phyloP scores from a whole-genome alignment of 192 early-diverging fungal species.

The Radiomyces spectabilis region DNA sequence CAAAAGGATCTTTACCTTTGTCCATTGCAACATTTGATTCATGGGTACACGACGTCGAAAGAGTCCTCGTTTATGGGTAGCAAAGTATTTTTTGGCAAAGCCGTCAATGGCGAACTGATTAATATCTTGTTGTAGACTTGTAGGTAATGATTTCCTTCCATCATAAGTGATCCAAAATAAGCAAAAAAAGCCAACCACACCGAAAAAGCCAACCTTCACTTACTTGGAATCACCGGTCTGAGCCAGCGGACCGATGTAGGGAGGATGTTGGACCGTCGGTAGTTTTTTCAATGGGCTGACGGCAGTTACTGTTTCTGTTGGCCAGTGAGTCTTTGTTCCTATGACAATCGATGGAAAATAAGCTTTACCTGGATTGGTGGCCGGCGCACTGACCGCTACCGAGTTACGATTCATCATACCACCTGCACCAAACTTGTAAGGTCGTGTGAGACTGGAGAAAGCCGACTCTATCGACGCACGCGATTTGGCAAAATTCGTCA shows the following conservation, averaged over 20 bases:
- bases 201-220: too few relatives aligned
- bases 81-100: constrained; percentile 88
- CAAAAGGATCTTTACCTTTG: constrained; percentile 40
- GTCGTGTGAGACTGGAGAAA: constrained; percentile 3
- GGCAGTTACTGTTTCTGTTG: too few relatives aligned
- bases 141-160: constrained; percentile 28
- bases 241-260: too few relatives aligned
- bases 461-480: too few relatives aligned
- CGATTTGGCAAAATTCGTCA: too few relatives aligned
- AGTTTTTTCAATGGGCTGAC: too few relatives aligned
- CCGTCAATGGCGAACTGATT: constrained; percentile 71
- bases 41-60: constrained; percentile 78
- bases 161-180: too few relatives aligned
- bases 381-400: constrained; percentile 31
- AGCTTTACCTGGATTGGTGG: constrained; percentile 36
- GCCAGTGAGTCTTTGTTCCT: too few relatives aligned
- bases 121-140: constrained; percentile 62
- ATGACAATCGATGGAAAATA: not conserved
- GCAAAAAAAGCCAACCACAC: not conserved
- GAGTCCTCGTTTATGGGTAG: constrained; percentile 77
- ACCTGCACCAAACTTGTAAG: constrained; percentile 5
- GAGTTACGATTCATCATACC: constrained; percentile 7
- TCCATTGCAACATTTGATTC: constrained; percentile 78
- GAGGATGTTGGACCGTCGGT: too few relatives aligned
- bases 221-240: too few relatives aligned